Base-by-base conservation (phyloP, 2,329 filamentous ascomycete species). In the Alternaria infectoria region DNA sequence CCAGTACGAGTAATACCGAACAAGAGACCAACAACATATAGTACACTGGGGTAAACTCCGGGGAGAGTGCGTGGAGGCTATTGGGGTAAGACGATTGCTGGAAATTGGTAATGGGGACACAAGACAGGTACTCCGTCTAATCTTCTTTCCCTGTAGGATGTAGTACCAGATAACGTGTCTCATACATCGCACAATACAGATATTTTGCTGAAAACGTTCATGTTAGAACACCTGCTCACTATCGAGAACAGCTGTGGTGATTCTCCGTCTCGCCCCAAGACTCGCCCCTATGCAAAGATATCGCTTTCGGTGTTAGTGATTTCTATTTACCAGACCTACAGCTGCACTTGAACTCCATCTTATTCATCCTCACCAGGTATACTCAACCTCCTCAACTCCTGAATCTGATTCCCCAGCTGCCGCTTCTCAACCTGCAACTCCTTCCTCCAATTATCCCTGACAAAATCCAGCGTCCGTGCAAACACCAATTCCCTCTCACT, bases 401-500 rank as follows among this genome's bases (percentile, higher is more conserved):
- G 66, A 45, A 51, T 64, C 19, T 30, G 62, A 47, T 69, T 71
- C 11, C 67, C 68, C 54, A 66, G 12, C 40, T 46, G 25, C 50
- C 66, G 49, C 3, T 55, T 54, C 6, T 69, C 59, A 0, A 69
- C 51, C 1, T 65, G 65, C 50, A 79, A 36, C 26, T 70, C 59
- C 61, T 67, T 74, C 15, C 57, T 70, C 80, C 80, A 81, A 19
- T 73, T 70, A 25, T 80, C 73, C 49, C 74, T 77, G 4, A 81
- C 78, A 66, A 81, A 81, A 26, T 79, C 71, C 57, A 80, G 56
- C 15, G 73, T 74, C 45, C 77, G 68, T 10, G 69, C 69, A 68
- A 81, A 81, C 5, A 81, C 78, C 21, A 79, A 57, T 4, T 77
- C 64, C 45, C 79, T 68, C 62, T 80, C 79, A 32, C 69, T 71